Base-by-base conservation (phyloP, 805 yeast species). In the Monosporozyma aquatica region DNA sequence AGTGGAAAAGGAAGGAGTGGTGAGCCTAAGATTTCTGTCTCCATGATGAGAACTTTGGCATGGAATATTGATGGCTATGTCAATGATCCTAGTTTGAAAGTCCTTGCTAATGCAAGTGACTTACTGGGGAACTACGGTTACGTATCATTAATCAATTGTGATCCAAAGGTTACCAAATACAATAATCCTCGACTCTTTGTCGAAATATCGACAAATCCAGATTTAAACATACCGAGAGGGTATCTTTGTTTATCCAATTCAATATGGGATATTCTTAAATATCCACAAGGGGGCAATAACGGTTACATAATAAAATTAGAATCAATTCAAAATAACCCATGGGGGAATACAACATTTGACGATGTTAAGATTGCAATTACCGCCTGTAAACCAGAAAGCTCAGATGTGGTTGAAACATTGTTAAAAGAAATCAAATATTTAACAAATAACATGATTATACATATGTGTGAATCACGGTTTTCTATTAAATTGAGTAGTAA, bases 221-320 rank as follows among this genome's bases (percentile, higher is more conserved):
- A 48, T 15, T 32, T 37, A 1, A 25, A 43, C 3, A 18, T 53
- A 3, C 53, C 52, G 0, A 38, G 47, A 9, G 43, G 49, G 5
- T 47, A 53, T 18, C 54, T 68, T 1, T 69, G 75, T 2, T 51
- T 79, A 32, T 74, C 87, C 0, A 72, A 74, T 45, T 66, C 64
- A 22, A 54, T 70, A 41, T 74, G 72, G 46, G 46, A 48, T 15
- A 40, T 52, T 74, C 43, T 70, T 10, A 14, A 17, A 5, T 48
- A 58, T 9, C 65, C 72, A 1, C 45, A 49, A 7, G 25, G 32
- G 5, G 14, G 24, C 25, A 43, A 42, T 11, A 62, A 61, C 32
- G 51, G 67, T 24, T 66, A 65, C 11, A 60, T 52, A 44, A 44
- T 65, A 9, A 59, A 54, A 3, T 38, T 82, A 13, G 80, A 74